Evolutionary conservation across 768 basidiomycete genomes (phyloP).

Genomic region (Stropharia rugosoannulata): DNA sequence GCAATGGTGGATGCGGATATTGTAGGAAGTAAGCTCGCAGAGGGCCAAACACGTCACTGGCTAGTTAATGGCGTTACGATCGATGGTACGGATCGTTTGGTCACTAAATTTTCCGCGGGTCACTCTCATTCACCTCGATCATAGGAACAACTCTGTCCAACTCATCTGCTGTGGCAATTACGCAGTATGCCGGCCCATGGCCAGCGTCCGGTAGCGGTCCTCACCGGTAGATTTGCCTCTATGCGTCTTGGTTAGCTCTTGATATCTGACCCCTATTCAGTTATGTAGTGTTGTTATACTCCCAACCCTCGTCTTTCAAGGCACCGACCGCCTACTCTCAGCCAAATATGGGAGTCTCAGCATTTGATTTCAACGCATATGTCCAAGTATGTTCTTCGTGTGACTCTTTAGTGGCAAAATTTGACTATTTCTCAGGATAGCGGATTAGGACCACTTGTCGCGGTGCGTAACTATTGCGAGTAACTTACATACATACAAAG

Average conservation of each 20-base stretch:
- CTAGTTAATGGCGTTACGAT: slow-evolving; percentile 66
- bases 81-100: slow-evolving; percentile 28
- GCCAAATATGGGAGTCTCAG: slow-evolving; percentile 49
- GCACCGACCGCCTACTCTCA: slow-evolving; percentile 56
- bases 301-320: slow-evolving; percentile 61
- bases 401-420: neutral
- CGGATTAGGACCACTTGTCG: slow-evolving; percentile 58
- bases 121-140: neutral
- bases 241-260: neutral
- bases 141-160: slow-evolving; percentile 40
- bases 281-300: slow-evolving; percentile 66
- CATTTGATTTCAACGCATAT: slow-evolving; percentile 59
- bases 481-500: neutral
- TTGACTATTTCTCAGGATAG: slow-evolving; percentile 35
- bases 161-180: slow-evolving; percentile 48
- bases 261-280: slow-evolving; percentile 29
- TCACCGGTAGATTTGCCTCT: slow-evolving; percentile 53
- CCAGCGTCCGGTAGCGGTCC: slow-evolving; percentile 70
- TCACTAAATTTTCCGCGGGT: neutral
- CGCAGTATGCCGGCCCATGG: slow-evolving; percentile 69
- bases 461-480: slow-evolving; percentile 34
- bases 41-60: slow-evolving; percentile 78
- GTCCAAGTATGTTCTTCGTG: slow-evolving; percentile 42
- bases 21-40: slow-evolving; percentile 57
- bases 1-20: slow-evolving; percentile 75